Conservation (phyloP, 495 filamentous ascomycete species). For the Neurospora tetrasperma region DNA sequence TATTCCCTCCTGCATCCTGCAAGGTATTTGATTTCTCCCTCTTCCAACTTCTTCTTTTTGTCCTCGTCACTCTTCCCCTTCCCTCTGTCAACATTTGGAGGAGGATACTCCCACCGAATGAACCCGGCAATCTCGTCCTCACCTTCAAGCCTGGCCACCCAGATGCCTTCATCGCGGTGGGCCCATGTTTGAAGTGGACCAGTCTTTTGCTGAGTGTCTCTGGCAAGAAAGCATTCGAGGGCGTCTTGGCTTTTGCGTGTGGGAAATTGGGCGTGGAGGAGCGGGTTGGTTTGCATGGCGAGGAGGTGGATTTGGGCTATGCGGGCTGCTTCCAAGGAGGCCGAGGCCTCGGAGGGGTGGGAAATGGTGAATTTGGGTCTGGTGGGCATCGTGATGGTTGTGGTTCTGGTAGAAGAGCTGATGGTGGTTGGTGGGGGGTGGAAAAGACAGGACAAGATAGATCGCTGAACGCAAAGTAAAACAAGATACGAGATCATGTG, state of each 20-base stretch:
- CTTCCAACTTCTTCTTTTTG: constrained; percentile 16
- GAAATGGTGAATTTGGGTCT: constrained; percentile 4
- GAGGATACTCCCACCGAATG: constrained; percentile 25
- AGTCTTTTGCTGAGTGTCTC: constrained; percentile 7
- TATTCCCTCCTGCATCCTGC: constrained; percentile 16
- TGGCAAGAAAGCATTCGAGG: constrained; percentile 16
- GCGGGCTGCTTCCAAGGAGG: constrained; percentile 21
- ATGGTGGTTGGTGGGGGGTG: neutral
- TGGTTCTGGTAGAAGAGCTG: neutral
- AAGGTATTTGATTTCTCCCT: constrained; percentile 4
- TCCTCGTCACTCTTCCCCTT: neutral
- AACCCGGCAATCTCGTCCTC: constrained; percentile 25
- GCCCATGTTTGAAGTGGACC: neutral
- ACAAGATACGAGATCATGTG: constrained; percentile 13
- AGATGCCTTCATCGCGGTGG: neutral
- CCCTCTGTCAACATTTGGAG: constrained; percentile 7
- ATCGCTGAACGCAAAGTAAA: neutral
- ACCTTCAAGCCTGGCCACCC: constrained; percentile 6
- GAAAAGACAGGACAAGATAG: neutral
- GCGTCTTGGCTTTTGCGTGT: constrained; percentile 17
- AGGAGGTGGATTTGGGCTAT: constrained; percentile 33
- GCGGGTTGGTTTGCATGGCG: constrained; percentile 32
- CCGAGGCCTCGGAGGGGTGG: neutral
- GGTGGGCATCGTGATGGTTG: neutral
- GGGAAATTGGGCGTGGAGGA: constrained; percentile 36